Conservation (phyloP, 2,329 filamentous ascomycete species). For the Xylaria sp. region DNA sequence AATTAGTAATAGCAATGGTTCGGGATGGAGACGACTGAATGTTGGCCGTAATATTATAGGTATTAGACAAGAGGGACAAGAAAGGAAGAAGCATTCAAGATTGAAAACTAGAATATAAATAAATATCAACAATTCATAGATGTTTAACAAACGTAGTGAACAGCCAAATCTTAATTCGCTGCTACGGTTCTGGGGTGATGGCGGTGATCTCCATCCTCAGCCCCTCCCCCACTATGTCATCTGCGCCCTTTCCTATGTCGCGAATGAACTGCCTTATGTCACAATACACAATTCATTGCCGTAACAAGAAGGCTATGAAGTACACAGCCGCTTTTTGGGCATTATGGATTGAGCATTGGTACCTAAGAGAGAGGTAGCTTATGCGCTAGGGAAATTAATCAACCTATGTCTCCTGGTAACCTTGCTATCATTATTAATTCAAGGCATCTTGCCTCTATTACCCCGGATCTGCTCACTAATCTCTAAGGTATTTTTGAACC, state of each 20-base stretch:
- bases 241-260: constrained; percentile 14
- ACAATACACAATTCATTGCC: neutral
- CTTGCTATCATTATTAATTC: neutral
- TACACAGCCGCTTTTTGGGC: neutral
- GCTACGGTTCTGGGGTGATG: neutral
- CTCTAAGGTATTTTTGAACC: too few species aligned
- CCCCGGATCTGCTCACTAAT: neutral
- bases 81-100: too few species aligned
- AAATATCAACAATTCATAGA: too few species aligned
- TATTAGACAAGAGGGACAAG: too few species aligned
- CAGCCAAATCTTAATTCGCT: neutral
- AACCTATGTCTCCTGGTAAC: too few species aligned
- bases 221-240: constrained; percentile 8
- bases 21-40: too few species aligned
- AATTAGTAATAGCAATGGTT: too few species aligned
- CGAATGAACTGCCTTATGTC: neutral
- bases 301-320: neutral
- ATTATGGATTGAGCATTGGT: neutral
- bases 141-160: too few species aligned
- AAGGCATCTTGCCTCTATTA: too few species aligned
- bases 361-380: neutral
- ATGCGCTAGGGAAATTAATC: neutral
- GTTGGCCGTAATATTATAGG: too few species aligned
- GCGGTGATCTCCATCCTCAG: neutral
- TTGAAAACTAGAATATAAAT: too few species aligned